Base-by-base conservation (phyloP, 2,329 filamentous ascomycete species). In the Apiospora pterosperma region DNA sequence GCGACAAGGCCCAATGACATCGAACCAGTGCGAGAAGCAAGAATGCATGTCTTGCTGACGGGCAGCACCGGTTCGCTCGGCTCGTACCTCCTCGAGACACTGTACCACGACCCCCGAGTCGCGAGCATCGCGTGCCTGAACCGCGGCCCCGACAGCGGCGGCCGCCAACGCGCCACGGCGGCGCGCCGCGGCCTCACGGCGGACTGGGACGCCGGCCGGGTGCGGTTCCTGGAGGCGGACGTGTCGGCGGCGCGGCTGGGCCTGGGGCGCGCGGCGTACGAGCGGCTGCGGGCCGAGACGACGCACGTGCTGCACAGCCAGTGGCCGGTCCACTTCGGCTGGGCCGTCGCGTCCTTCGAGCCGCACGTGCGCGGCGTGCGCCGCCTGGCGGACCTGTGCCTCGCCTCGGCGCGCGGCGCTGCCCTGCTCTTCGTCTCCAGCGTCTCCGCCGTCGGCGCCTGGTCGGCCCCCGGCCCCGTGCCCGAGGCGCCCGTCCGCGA, bases 241-340 rank as follows among this genome's bases (percentile, higher is more conserved):
- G 77, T 83, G 21, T 78, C 80, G 0, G 76, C 80, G 16, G 73
- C 77, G 0, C 71, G 77, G 11, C 78, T 90, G 0, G 86, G 86
- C 0, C 76, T 90, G 0, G 65, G 60, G 11, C 67, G 75, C 3
- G 70, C 74, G 0, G 73, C 71, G 0, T 77, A 79, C 72, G 42
- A 75, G 44, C 70, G 76, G 2, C 70, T 84, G 0, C 72, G 80
- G 6, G 59, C 70, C 11, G 73, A 79, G 1, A 77, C 77, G 0
- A 81, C 84, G 62, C 77, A 78, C 19, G 73, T 86, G n/a, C 80
- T 85, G 61, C 85, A 87, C 73, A 86, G 83, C 67, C 83, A 83
- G 6, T 86, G 82, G 81, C 81, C 81, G 0, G 85, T 87, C 72
- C 84, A 85, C 71, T 84, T 82, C 70, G 85, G 82, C 70, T 78